A percentile compares a stretch with the other conserved stretches of the same genome.
phyloP scores from a whole-genome alignment of 495 filamentous ascomycete species.

The Penicillium tannophilum region DNA sequence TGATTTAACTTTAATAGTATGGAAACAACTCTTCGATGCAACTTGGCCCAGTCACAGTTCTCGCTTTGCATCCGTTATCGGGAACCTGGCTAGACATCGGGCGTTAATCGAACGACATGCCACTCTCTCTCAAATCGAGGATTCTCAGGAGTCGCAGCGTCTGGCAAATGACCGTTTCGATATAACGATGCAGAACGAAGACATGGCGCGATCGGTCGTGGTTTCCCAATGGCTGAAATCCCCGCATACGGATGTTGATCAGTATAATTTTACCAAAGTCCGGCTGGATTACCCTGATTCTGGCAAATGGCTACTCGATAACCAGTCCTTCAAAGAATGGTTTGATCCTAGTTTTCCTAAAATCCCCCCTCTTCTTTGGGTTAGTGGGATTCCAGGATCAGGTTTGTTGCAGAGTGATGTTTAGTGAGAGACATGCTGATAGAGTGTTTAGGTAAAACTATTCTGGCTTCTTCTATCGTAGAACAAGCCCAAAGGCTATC shows the following conservation, averaged over 20 bases:
- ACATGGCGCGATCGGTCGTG: too few relatives aligned
- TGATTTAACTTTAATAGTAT: neutral
- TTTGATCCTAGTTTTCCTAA: neutral
- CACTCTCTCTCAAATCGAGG: neutral
- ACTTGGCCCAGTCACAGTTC: neutral
- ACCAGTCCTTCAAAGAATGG: slow-evolving; percentile 7
- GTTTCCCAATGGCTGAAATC: slow-evolving; percentile 1
- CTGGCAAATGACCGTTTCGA: neutral
- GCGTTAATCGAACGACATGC: neutral
- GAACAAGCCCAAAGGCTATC: neutral
- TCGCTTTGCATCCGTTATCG: neutral
- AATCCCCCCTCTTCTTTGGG: slow-evolving; percentile 8
- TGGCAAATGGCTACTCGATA: slow-evolving; percentile 4
- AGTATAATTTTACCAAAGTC: neutral
- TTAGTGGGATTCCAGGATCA: slow-evolving; percentile 2
- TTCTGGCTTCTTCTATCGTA: too few relatives aligned
- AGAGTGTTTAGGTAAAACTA: too few relatives aligned
- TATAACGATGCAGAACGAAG: neutral
- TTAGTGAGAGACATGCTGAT: too few relatives aligned
- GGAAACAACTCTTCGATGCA: slow-evolving; percentile 1
- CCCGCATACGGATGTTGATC: slow-evolving; percentile 3
- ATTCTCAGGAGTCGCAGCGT: neutral
- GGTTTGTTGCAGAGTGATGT: too few relatives aligned
- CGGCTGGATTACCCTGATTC: slow-evolving; percentile 1
- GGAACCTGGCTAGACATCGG: neutral